phyloP scores from a whole-genome alignment of 495 filamentous ascomycete genomes.

The Aspergillus biplanus region DNA sequence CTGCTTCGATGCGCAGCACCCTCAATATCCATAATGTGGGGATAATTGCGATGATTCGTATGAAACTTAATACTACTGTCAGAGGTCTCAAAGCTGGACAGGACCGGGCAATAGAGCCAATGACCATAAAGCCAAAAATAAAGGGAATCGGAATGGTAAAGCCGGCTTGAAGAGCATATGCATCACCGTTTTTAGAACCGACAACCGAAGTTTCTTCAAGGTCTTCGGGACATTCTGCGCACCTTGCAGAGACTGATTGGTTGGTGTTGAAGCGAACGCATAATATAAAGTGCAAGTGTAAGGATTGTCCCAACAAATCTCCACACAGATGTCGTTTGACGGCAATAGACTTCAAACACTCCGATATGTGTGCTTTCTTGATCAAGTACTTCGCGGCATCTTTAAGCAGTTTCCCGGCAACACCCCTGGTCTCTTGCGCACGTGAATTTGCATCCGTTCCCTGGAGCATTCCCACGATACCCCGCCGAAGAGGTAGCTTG shows the following conservation, averaged over 20 bases:
- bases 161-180: not conserved
- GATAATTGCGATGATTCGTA: not conserved
- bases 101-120: not conserved
- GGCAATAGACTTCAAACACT: not conserved
- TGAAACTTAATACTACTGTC: not conserved
- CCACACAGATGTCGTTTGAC: not conserved
- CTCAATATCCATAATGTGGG: not conserved
- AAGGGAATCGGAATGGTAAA: not conserved
- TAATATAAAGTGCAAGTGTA: not conserved
- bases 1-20: not conserved
- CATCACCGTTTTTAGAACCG: not conserved
- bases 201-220: too few relatives aligned
- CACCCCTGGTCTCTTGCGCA: not conserved
- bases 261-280: not conserved
- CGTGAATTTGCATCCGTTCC: not conserved
- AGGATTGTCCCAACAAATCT: not conserved
- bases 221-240: too few relatives aligned
- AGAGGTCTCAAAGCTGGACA: not conserved
- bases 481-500: conserved; percentile 17
- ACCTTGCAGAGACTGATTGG: not conserved
- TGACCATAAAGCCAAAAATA: not conserved
- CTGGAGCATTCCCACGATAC: not conserved
- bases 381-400: too few relatives aligned
- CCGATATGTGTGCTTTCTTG: not conserved
- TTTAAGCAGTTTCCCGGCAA: not conserved